These are phyloP conservation scores for Kwoniella dendrophila DNA, from an alignment of 768 basidiomycete species.

Conservation along the genomic window DNA sequence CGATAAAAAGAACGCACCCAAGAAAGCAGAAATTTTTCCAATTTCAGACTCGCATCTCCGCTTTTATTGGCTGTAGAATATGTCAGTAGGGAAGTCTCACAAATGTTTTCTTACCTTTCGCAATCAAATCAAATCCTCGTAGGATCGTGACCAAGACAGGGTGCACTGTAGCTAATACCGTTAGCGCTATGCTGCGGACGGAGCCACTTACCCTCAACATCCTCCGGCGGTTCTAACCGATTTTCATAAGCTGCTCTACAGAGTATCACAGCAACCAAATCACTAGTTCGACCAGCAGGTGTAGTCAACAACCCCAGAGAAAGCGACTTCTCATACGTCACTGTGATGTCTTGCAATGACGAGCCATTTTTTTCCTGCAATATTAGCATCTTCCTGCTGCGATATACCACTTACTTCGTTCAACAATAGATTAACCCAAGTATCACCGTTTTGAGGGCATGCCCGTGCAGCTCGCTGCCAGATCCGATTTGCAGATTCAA, in stretches of 20 bases:
- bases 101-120: constrained; percentile 27
- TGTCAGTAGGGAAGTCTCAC: neutral
- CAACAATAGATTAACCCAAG: constrained; percentile 35
- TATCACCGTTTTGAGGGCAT: constrained; percentile 41
- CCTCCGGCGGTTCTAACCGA: constrained; percentile 18
- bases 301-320: constrained; percentile 32
- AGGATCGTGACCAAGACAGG: constrained; percentile 36
- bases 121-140: constrained; percentile 32
- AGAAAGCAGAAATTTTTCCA: constrained; percentile 80
- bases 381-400: neutral
- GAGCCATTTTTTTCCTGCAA: constrained; percentile 25
- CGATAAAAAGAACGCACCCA: constrained; percentile 63
- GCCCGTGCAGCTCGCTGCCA: constrained; percentile 34
- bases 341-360: constrained; percentile 8
- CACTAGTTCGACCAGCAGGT: constrained; percentile 16
- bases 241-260: constrained; percentile 30
- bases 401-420: constrained; percentile 34
- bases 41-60: constrained; percentile 74
- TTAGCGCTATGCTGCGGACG: neutral
- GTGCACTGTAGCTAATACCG: constrained; percentile 16
- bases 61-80: constrained; percentile 64
- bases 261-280: constrained; percentile 30
- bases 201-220: constrained; percentile 10
- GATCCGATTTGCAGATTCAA: constrained; percentile 19
- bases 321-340: constrained; percentile 31